Evolutionary conservation across 345 rosid species (phyloP).

Genomic region (Arabis alpina): DNA sequence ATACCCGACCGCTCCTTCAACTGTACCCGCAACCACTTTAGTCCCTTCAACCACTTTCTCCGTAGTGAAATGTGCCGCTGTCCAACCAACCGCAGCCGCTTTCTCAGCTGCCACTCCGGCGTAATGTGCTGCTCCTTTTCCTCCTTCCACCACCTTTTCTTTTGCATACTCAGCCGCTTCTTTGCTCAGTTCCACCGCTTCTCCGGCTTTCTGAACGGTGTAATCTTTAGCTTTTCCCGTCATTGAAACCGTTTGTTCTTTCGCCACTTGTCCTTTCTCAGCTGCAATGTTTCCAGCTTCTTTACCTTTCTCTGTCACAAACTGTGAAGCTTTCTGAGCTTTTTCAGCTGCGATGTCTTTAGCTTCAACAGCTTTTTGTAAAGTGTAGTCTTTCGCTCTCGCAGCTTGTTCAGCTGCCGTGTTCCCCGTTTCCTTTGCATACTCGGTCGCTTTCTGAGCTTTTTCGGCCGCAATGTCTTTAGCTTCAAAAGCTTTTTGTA

Average conservation of each 20-base stretch:
- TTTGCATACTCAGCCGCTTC: conserved; percentile 43
- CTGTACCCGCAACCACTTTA: conserved; percentile 55
- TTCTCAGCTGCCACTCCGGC: conserved; percentile 64
- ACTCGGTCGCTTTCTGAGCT: conserved; percentile 51
- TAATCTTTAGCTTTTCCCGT: conserved; percentile 39
- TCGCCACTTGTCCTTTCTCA: conserved; percentile 39
- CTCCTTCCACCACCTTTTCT: conserved; percentile 55
- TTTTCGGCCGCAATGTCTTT: conserved; percentile 46
- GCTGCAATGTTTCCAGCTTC: conserved; percentile 36
- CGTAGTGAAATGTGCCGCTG: conserved; percentile 64
- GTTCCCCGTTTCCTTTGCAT: conserved; percentile 39
- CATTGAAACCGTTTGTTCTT: conserved; percentile 38
- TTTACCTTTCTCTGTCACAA: conserved; percentile 46
- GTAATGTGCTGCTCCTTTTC: conserved; percentile 55
- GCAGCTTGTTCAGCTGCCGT: conserved; percentile 41
- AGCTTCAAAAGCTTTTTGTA: conserved; percentile 41
- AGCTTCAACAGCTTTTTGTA: conserved; percentile 41
- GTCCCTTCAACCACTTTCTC: conserved; percentile 70
- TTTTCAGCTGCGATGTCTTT: conserved; percentile 46
- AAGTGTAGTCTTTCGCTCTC: conserved; percentile 45
- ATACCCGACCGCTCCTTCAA: conserved; percentile 51
- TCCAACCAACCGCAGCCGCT: conserved; percentile 69
- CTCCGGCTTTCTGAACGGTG: conserved; percentile 39
- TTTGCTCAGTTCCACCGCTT: conserved; percentile 36
- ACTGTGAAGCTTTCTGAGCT: conserved; percentile 43